Evolutionary conservation across 164 flowering plant species (phyloP).

Genomic region (Taxillus chinensis): DNA sequence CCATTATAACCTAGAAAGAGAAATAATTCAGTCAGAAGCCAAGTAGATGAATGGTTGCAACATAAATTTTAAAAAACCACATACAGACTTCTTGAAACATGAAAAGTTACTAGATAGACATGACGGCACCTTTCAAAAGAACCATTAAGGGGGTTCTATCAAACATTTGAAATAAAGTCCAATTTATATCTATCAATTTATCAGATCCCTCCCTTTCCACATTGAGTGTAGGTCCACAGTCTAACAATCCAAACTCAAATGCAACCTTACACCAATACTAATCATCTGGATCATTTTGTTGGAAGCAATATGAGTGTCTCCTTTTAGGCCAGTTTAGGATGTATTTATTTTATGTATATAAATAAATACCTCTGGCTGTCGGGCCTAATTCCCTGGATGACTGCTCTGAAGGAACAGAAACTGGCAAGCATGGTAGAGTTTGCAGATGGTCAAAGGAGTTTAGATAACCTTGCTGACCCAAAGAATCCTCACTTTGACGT

Average conservation of each 20-base stretch:
- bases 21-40: not conserved
- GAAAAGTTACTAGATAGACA: too few relatives aligned
- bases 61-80: not conserved
- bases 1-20: constrained; percentile 33
- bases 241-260: too few relatives aligned
- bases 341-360: not conserved
- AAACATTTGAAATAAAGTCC: too few relatives aligned
- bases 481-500: constrained; percentile 25
- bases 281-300: too few relatives aligned
- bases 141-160: too few relatives aligned
- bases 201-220: too few relatives aligned
- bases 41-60: not conserved
- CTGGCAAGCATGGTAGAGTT: constrained; percentile 37
- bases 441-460: constrained; percentile 42
- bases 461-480: constrained; percentile 24
- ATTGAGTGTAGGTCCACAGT: too few relatives aligned
- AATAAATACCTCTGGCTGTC: constrained; percentile 39
- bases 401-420: constrained; percentile 39
- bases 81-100: too few relatives aligned
- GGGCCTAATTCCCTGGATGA: constrained; percentile 30
- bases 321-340: too few relatives aligned
- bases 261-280: too few relatives aligned
- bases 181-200: too few relatives aligned
- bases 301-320: too few relatives aligned
- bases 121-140: not conserved